Evolutionary conservation across 1,284 basidiomycete species (phyloP).

Genomic region (Amylostereum areolatum): DNA sequence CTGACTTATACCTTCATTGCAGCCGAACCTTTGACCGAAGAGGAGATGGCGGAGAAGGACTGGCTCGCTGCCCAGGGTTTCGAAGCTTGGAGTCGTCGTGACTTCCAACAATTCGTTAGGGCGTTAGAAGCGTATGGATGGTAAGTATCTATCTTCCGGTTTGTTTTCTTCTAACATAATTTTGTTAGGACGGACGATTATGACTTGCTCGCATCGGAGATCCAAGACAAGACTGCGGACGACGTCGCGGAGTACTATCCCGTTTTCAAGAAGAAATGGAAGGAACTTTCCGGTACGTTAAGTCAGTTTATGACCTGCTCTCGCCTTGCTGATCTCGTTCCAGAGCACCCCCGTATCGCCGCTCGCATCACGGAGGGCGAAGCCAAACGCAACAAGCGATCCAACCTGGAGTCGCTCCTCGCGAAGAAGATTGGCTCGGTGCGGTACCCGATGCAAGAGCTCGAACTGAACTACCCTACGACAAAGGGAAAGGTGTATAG

Average conservation of each 20-base stretch:
- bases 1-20: slow-evolving; percentile 1
- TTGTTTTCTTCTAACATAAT: slow-evolving; percentile 4
- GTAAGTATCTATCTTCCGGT: slow-evolving; percentile 31
- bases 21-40: slow-evolving; percentile 87
- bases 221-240: slow-evolving; percentile 80
- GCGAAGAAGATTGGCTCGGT: slow-evolving; percentile 78
- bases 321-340: not conserved
- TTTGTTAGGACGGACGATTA: slow-evolving; percentile 62
- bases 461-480: slow-evolving; percentile 90
- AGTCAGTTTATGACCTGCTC: not conserved
- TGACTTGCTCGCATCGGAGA: slow-evolving; percentile 78
- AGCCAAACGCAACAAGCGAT: slow-evolving; percentile 82
- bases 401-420: slow-evolving; percentile 75
- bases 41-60: slow-evolving; percentile 79
- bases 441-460: slow-evolving; percentile 88
- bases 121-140: slow-evolving; percentile 87
- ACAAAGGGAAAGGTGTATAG: slow-evolving; percentile 95
- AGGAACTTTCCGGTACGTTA: slow-evolving; percentile 69
- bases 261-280: slow-evolving; percentile 89
- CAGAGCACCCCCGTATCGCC: slow-evolving; percentile 80
- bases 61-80: slow-evolving; percentile 77
- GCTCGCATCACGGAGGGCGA: slow-evolving; percentile 80
- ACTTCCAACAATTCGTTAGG: slow-evolving; percentile 89
- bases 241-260: slow-evolving; percentile 80
- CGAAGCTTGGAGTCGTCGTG: slow-evolving; percentile 85